These are phyloP conservation scores for Pyrus betulifolia DNA, from an alignment of 306 rosid genomes.

Conservation along the genomic window DNA sequence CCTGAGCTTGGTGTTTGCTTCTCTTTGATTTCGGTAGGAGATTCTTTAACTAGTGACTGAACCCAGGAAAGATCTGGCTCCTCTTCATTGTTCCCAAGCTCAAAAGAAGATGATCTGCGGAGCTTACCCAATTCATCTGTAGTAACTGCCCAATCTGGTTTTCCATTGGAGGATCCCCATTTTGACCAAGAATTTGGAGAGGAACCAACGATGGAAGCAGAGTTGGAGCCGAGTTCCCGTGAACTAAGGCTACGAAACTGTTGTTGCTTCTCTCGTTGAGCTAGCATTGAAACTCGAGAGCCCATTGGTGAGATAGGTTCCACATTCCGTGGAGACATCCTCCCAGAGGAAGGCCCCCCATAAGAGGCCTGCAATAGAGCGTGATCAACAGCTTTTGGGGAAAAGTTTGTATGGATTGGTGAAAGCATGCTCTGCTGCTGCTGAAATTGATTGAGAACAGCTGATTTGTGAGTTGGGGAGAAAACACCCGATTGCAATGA, in stretches of 20 bases:
- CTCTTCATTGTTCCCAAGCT: constrained; percentile 80
- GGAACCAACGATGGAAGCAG: constrained; percentile 41
- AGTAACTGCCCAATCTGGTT: constrained; percentile 69
- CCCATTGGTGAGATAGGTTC: constrained; percentile 86
- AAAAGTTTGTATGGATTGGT: constrained; percentile 72
- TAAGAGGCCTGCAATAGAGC: constrained; percentile 61
- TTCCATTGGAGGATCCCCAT: constrained; percentile 81
- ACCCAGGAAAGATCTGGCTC: constrained; percentile 97
- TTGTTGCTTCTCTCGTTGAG: constrained; percentile 76
- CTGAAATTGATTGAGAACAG: constrained; percentile 77
- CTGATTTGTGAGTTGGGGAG: constrained; percentile 90
- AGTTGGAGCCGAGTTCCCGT: constrained; percentile 70
- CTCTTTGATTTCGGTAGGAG: constrained; percentile 75
- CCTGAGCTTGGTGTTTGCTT: constrained; percentile 31
- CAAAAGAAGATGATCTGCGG: constrained; percentile 77
- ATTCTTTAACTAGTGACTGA: constrained; percentile 88
- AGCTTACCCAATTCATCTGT: constrained; percentile 65
- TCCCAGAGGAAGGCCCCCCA: constrained; percentile 68
- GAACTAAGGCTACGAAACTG: constrained; percentile 96
- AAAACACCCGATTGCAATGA: constrained; percentile 58
- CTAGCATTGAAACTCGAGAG: constrained; percentile 64
- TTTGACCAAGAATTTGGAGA: constrained; percentile 64
- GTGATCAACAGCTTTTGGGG: constrained; percentile 62
- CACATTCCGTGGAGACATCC: constrained; percentile 78
- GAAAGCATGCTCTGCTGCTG: constrained; percentile 81